phyloP scores from a whole-genome alignment of 2,329 filamentous ascomycete genomes.

The Beauveria sp. region DNA sequence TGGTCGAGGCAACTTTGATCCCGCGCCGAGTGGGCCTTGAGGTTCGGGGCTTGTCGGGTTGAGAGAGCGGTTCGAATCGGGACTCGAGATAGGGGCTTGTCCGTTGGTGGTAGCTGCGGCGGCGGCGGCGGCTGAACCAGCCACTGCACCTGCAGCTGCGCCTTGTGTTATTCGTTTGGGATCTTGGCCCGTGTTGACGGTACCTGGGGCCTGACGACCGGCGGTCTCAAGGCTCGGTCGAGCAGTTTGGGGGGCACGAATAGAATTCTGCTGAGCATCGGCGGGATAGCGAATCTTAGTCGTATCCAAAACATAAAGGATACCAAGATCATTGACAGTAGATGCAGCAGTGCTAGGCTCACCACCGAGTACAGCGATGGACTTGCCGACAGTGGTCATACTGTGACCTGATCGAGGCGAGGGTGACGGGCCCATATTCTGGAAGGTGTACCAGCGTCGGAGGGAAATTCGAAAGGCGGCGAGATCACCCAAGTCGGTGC shows the following conservation, averaged over 20 bases:
- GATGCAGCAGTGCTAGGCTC: conserved; percentile 85
- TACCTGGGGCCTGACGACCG: conserved; percentile 13
- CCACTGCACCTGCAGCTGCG: conserved; percentile 20
- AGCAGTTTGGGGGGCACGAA: conserved; percentile 13
- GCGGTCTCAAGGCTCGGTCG: conserved; percentile 18
- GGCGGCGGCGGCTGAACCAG: background rate
- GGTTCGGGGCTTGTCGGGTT: conserved; percentile 3
- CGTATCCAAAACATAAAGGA: conserved; percentile 89
- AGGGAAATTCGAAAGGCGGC: conserved; percentile 71
- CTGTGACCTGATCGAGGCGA: conserved; percentile 92
- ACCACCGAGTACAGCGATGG: conserved; percentile 84
- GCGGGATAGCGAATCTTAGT: conserved; percentile 94
- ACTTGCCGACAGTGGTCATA: conserved; percentile 92
- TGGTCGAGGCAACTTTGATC: conserved; percentile 28
- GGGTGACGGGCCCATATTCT: conserved; percentile 97
- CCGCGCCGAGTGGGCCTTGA: background rate
- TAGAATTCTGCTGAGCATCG: conserved; percentile 43
- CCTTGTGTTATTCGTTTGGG: conserved; percentile 39
- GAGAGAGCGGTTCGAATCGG: conserved; percentile 1
- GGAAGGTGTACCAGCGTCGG: conserved; percentile 96
- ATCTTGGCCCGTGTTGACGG: conserved; percentile 43
- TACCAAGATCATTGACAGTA: conserved; percentile 74
- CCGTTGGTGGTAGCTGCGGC: conserved; percentile 15
- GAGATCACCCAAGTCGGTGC: conserved; percentile 83
- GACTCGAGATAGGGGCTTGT: background rate